phyloP scores from a whole-genome alignment of 306 rosid species.

The Rosa rugosa region DNA sequence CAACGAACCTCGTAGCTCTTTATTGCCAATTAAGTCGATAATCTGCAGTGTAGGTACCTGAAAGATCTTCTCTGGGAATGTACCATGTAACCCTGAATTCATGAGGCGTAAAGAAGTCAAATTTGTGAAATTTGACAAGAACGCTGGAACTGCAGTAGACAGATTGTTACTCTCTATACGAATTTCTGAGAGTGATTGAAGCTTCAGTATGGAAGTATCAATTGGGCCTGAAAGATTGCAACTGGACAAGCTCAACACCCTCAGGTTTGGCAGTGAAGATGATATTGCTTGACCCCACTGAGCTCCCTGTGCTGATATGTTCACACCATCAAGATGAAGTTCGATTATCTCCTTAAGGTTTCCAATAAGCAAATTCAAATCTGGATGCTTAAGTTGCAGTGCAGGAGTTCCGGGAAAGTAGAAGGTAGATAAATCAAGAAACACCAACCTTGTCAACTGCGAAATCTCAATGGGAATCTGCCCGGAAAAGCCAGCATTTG shows the following conservation, averaged over 20 bases:
- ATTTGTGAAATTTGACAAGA: slow-evolving; percentile 18
- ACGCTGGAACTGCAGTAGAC: slow-evolving; percentile 20
- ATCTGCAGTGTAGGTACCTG: slow-evolving; percentile 12
- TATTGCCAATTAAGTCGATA: background rate
- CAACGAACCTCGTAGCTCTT: background rate
- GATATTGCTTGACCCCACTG: slow-evolving; percentile 44
- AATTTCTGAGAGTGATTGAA: slow-evolving; percentile 30
- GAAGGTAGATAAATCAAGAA: slow-evolving; percentile 29
- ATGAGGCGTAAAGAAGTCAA: slow-evolving; percentile 29
- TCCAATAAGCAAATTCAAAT: slow-evolving; percentile 4
- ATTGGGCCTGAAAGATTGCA: slow-evolving; percentile 31
- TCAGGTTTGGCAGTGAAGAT: slow-evolving; percentile 27
- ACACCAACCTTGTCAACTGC: slow-evolving; percentile 19
- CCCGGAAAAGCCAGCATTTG: slow-evolving; percentile 22
- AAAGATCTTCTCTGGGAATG: slow-evolving; percentile 15
- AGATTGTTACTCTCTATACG: slow-evolving; percentile 4
- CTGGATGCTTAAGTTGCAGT: slow-evolving; percentile 22
- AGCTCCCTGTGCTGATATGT: slow-evolving; percentile 35
- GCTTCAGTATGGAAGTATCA: slow-evolving; percentile 22
- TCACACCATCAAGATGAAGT: slow-evolving; percentile 51
- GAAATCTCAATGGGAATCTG: slow-evolving; percentile 33
- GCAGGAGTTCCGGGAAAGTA: background rate
- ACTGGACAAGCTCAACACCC: slow-evolving; percentile 29
- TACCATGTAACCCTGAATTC: background rate
- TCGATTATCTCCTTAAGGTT: slow-evolving; percentile 34